These are phyloP conservation scores for Aspergillus versicolor DNA, from an alignment of 2,329 filamentous ascomycete species.

Conservation along the genomic window DNA sequence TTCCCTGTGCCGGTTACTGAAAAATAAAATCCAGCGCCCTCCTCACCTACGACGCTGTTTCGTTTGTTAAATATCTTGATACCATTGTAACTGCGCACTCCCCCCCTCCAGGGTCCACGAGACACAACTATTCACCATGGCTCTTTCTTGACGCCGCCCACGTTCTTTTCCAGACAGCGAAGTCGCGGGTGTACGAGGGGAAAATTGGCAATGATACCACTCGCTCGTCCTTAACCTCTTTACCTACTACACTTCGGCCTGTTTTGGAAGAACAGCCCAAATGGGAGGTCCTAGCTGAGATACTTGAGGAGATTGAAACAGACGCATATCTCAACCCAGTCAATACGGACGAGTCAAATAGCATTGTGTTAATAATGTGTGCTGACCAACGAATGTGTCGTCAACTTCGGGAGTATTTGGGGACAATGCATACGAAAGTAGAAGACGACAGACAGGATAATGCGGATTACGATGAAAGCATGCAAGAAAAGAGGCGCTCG, in stretches of 20 bases:
- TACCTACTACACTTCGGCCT: slow-evolving; percentile 67
- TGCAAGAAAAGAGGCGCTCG: slow-evolving; percentile 63
- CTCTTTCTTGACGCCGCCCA: slow-evolving; percentile 93
- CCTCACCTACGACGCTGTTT: slow-evolving; percentile 83
- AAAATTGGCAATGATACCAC: slow-evolving; percentile 62
- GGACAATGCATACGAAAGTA: slow-evolving; percentile 77
- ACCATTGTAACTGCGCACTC: slow-evolving; percentile 90
- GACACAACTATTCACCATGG: slow-evolving; percentile 91
- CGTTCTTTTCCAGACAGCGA: slow-evolving; percentile 88
- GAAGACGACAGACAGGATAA: slow-evolving; percentile 41
- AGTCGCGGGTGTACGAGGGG: slow-evolving; percentile 79
- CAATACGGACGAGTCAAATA: slow-evolving; percentile 78
- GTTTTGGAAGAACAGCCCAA: slow-evolving; percentile 94
- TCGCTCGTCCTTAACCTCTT: slow-evolving; percentile 46
- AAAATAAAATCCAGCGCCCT: slow-evolving; percentile 51
- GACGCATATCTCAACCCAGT: slow-evolving; percentile 82
- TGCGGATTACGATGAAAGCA: slow-evolving; percentile 49
- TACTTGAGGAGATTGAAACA: slow-evolving; percentile 88
- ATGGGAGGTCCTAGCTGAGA: slow-evolving; percentile 84
- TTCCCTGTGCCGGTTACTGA: background rate
- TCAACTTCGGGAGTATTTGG: slow-evolving; percentile 86
- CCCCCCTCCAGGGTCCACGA: slow-evolving; percentile 80
- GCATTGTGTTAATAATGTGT: slow-evolving; percentile 95
- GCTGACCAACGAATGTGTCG: slow-evolving; percentile 80
- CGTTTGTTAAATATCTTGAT: slow-evolving; percentile 89